Base-by-base conservation (phyloP, 192 early-diverging fungal species). In the Umbelopsis ramanniana region DNA sequence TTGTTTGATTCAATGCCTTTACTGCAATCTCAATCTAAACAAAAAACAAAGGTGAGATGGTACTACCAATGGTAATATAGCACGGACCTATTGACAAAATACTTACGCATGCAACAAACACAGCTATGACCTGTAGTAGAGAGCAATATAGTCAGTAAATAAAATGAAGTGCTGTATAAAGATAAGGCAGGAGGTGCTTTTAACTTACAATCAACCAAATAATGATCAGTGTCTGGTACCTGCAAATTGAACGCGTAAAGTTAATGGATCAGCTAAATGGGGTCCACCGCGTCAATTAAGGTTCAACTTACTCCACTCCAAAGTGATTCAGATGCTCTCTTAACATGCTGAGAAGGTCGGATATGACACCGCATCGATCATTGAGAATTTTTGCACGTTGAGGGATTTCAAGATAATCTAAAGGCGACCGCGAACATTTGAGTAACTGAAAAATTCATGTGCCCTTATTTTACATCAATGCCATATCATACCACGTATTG, bases 351-450 rank as follows among this genome's bases (percentile, higher is more conserved):
- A 89, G 46, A 45, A 89, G 52, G 72, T 89, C 88, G 14, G 85
- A 86, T 52, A 89, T 88, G 3, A 89, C 87, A 10, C 74, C 67
- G 40, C 84, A 80, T 48, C 88, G 78, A 66, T 89, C 85, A 63
- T 88, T 88, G 52, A 89, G 63, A 19, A 89, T 82, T 67, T 86
- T 84, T 43, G 86, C 83, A 5, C 87, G 84, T 71, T 87, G 88
- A 52, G 84, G 75, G 66, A 89, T 85, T 67, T 94, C 92, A 5
- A 94, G 73, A 66, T 94, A 94, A 17, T 87, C 82, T 82, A 80
- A 37, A 73, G 57, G n/a, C 52, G 38, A 12, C 50, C 24, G 15
- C 5, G 48, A 50, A 50, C 7, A n/a, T 17, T 3, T 50, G n/a
- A 22, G 37, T 37, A 72, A n/a, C 21, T 46, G 63, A 22, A 48